Evolutionary conservation across 192 early-diverging fungal genomes (phyloP), one percentile per base, ranked within the genome.

Genomic region (Backusella circina): DNA sequence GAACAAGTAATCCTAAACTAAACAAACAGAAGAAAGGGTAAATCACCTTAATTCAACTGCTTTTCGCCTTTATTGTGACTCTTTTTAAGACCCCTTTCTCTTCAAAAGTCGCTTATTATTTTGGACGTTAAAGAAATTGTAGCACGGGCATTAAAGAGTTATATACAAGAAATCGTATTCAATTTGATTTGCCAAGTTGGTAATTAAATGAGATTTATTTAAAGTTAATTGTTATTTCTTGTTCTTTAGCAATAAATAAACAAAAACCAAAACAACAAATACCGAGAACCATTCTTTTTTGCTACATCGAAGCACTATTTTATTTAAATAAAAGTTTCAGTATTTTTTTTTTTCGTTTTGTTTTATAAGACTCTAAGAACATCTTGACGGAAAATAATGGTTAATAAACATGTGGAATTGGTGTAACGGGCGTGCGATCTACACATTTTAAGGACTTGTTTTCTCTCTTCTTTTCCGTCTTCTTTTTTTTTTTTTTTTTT

Each of bases 201-300:
- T 26, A 61, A 61, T 61, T 61, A 61, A 61, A 61, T 54, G n/a
- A 54, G 51, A 54, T 54, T 54, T 54, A 54, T 54, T 54, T 61
- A 61, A 61, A 61, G 54, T 61, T 61, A 61, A 61, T 61, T 28
- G 9, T 51, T n/a, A 5, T 28, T 4, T 61, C 26, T 61, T 61
- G 18, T 47, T 47, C 44, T 47, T 47, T n/a, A 47, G 16, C 18
- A 47, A 47, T 7, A 61, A 26, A 61, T 61, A 61, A 23, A 61
- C 10, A 54, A 21, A 28, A 57, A 57, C n/a, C 2, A 57, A 57
- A 57, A 26, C 10, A 47, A 5, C 5, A 21, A 47, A 47, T n/a
- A 57, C 23, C 54, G 54, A 57, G 54, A 57, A 57, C 26, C 23
- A 4, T 9, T 51, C 15, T 51, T 57, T 61, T 26, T 61, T 28